Conservation (phyloP, 306 rosid species). For the Fragaria nilgerrensis region DNA sequence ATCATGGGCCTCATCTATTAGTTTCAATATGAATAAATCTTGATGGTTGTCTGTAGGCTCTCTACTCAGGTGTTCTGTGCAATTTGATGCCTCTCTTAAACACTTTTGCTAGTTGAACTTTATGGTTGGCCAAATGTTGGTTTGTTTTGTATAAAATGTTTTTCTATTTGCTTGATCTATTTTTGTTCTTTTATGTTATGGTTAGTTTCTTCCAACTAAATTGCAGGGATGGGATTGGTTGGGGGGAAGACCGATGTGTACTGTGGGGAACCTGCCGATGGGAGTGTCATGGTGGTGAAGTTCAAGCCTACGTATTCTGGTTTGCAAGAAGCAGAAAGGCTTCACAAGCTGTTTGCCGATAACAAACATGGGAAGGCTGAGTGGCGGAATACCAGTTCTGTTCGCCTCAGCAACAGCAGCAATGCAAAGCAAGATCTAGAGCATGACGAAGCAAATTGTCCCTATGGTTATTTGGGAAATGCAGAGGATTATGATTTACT, state of each 20-base stretch:
- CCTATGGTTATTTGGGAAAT: conserved; percentile 39
- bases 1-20: neutral
- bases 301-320: conserved; percentile 37
- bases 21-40: neutral
- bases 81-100: neutral
- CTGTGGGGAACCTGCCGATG: conserved; percentile 34
- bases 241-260: conserved; percentile 29
- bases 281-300: conserved; percentile 32
- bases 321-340: conserved; percentile 38
- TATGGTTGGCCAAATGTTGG: neutral
- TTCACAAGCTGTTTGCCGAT: conserved; percentile 27
- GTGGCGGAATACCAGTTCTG: conserved; percentile 14
- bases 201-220: conserved; percentile 13
- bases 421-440: neutral
- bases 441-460: conserved; percentile 8
- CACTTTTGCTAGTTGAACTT: neutral
- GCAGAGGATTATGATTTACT: conserved; percentile 38
- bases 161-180: neutral
- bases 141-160: neutral
- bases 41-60: neutral
- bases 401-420: conserved; percentile 14
- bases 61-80: neutral
- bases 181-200: neutral
- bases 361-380: conserved; percentile 33
- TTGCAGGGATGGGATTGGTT: conserved; percentile 34